Base-by-base conservation (phyloP, 2,329 filamentous ascomycete genomes). In the Neonectria hederae region DNA sequence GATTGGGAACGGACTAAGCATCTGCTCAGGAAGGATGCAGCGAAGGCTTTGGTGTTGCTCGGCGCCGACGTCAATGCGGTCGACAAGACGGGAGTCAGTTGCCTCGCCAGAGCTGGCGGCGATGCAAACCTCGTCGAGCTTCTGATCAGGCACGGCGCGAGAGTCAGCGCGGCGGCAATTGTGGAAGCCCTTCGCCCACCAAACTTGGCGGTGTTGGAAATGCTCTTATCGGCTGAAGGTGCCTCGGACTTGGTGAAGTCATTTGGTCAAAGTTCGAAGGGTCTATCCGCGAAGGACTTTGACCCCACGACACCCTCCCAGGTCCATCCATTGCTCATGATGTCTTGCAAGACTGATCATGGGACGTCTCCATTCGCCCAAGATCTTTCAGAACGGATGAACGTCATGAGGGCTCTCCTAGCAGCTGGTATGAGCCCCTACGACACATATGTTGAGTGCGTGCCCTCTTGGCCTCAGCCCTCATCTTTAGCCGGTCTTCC, bases 61-160 rank as follows among this genome's bases (percentile, higher is more conserved):
- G 69, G 69, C 1, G 61, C 67, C 8, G 21, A 71, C 35, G 52
- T 63, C 22, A 63, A 71, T 10, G 63, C 45, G 2, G 30, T 63
- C 4, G 58, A 69, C 49, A 48, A 22, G 0, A 1, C 1, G 6
- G 62, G 54, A 3, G 17, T 43, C 7, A 57, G 28, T 2, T 69
- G 66, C 38, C 45, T 71, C n/a, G 48, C 51, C 17, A 51, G 52
- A 40, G 69, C 63, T 48, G 30, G 42, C 1, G 13, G 26, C 6
- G 7, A 62, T 9, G 54, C 54, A 24, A 55, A 53, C 10, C 54
- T 65, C 22, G 9, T 63, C 40, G 55, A 28, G 3, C 59, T 71
- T 10, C 46, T 71, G 10, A 56, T 71, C 8, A 26, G 14, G 1
- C 57, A 65, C 22, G 69, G 62, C 7, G 65, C 67, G 8, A 57